Percentiles rank a stretch among this genome's conserved stretches.
These are phyloP conservation scores for Phallus indusiatus DNA, from an alignment of 768 basidiomycete species.

Conservation along the genomic window DNA sequence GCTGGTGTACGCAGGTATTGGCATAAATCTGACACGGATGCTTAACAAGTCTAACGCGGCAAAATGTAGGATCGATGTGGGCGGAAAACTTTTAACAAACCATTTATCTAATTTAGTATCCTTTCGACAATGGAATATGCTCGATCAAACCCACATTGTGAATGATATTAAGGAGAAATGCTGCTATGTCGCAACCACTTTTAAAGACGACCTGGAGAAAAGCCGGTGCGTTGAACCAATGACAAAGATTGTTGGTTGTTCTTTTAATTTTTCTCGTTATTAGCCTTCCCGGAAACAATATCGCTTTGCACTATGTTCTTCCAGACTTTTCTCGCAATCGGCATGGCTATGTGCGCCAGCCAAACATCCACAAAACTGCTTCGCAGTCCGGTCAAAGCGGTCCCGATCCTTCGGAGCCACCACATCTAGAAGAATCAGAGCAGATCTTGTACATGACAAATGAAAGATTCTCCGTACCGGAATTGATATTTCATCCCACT, in stretches of 20 bases:
- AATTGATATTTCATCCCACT: conserved; percentile 81
- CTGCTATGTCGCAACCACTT: conserved; percentile 71
- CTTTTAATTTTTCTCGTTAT: conserved; percentile 1
- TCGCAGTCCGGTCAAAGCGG: not conserved
- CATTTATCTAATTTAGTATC: conserved; percentile 90
- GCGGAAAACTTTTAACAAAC: conserved; percentile 92
- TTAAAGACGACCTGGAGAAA: conserved; percentile 61
- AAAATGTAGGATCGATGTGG: conserved; percentile 71
- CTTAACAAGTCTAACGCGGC: conserved; percentile 11
- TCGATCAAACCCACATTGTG: conserved; percentile 92
- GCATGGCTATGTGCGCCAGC: conserved; percentile 41
- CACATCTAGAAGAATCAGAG: conserved; percentile 44
- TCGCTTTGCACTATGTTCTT: conserved; percentile 83
- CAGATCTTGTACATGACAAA: conserved; percentile 81
- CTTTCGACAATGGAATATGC: conserved; percentile 97
- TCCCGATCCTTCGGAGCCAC: conserved; percentile 25
- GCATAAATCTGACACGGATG: conserved; percentile 9
- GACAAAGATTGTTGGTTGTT: not conserved
- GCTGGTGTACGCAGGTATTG: conserved; percentile 69
- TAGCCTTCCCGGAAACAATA: conserved; percentile 41
- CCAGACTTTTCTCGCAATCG: conserved; percentile 74
- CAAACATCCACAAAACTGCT: not conserved
- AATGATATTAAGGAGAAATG: conserved; percentile 88
- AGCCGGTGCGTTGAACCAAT: conserved; percentile 52
- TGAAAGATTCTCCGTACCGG: conserved; percentile 89